Evolutionary conservation across 1,139 yeast genomes (phyloP).

Genomic region (Pichia sp.): DNA sequence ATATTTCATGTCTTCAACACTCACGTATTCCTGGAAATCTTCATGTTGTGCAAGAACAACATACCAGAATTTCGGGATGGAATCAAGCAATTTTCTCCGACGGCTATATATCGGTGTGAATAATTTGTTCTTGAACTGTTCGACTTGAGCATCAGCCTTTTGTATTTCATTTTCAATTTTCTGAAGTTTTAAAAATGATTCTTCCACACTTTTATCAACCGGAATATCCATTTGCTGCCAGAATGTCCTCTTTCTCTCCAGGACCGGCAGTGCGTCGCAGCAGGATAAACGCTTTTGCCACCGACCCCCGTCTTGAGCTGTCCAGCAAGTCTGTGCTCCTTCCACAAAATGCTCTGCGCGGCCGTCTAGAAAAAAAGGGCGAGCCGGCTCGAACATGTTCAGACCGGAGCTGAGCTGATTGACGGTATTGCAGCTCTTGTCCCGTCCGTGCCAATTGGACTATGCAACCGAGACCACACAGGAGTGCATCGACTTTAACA

Average conservation of each 20-base stretch:
- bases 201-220: constrained; percentile 22
- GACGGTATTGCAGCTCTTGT: too few relatives aligned
- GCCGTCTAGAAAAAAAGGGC: neutral
- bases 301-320: neutral
- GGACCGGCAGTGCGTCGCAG: too few relatives aligned
- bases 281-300: constrained; percentile 1
- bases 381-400: neutral
- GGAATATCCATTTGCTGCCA: neutral
- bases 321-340: neutral
- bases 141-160: constrained; percentile 54
- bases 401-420: neutral
- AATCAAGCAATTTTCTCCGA: constrained; percentile 43
- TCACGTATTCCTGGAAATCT: constrained; percentile 66
- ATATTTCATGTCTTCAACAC: constrained; percentile 64
- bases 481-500: neutral
- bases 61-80: constrained; percentile 71
- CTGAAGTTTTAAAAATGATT: constrained; percentile 41
- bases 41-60: constrained; percentile 70
- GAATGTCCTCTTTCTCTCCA: too few relatives aligned
- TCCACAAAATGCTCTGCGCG: constrained; percentile 2
- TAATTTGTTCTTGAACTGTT: constrained; percentile 42
- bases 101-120: constrained; percentile 48
- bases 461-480: neutral
- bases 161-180: constrained; percentile 54
- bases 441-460: too few relatives aligned